Evolutionary conservation across 106 monocot genomes (phyloP).

Genomic region (Acorus gramineus): DNA sequence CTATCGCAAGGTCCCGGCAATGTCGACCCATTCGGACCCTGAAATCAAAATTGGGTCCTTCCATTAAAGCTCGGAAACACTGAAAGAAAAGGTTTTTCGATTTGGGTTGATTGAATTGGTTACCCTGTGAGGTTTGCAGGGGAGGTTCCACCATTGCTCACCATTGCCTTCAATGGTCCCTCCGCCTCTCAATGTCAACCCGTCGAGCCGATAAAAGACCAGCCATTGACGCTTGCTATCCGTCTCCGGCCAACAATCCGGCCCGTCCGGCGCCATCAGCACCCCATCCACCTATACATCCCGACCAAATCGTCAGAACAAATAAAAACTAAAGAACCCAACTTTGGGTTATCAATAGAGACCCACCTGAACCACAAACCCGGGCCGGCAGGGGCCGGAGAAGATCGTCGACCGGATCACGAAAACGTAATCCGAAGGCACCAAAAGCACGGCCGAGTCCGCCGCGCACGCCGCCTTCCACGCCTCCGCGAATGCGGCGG

Average conservation of each 20-base stretch:
- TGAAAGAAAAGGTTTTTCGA: no score
- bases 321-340: background rate
- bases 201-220: slow-evolving; percentile 65
- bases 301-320: background rate
- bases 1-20: slow-evolving; percentile 87
- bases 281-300: slow-evolving; percentile 65
- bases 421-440: slow-evolving; percentile 65
- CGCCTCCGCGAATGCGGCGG: slow-evolving; percentile 52
- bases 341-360: background rate
- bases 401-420: slow-evolving; percentile 76
- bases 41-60: slow-evolving; percentile 1
- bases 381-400: slow-evolving; percentile 77
- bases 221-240: slow-evolving; percentile 88
- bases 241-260: slow-evolving; percentile 68
- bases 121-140: slow-evolving; percentile 97
- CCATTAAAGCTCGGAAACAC: no score
- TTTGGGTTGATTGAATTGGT: background rate
- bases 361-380: slow-evolving; percentile 61
- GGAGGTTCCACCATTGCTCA: slow-evolving; percentile 90
- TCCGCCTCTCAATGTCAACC: slow-evolving; percentile 52
- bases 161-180: slow-evolving; percentile 92
- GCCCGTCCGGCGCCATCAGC: slow-evolving; percentile 85
- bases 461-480: slow-evolving; percentile 70
- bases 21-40: slow-evolving; percentile 93
- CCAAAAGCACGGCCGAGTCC: slow-evolving; percentile 47